Conservation (phyloP, 2,329 filamentous ascomycete species). For the Nannizzia gypsea region DNA sequence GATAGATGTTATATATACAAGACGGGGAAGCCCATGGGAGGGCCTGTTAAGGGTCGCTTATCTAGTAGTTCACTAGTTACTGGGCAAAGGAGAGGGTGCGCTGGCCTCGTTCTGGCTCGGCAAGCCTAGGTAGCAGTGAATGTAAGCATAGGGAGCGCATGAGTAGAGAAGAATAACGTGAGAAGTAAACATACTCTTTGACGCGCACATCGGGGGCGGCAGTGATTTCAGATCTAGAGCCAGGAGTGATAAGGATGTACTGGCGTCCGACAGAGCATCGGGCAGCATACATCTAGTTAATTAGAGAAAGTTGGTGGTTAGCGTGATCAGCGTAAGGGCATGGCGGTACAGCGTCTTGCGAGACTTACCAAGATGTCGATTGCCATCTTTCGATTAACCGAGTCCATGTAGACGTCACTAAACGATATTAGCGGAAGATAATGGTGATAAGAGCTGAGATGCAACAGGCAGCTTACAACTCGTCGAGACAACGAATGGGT, state of each 20-base stretch:
- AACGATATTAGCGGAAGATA: slow-evolving; percentile 12
- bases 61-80: background rate
- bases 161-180: background rate
- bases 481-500: slow-evolving; percentile 84
- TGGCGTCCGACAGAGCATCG: slow-evolving; percentile 79
- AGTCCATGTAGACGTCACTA: slow-evolving; percentile 95
- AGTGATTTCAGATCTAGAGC: slow-evolving; percentile 52
- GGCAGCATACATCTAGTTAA: slow-evolving; percentile 64
- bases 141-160: slow-evolving; percentile 7
- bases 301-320: background rate
- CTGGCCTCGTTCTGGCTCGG: slow-evolving; percentile 36
- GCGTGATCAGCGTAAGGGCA: too few species aligned
- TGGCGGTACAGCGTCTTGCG: too few species aligned
- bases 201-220: slow-evolving; percentile 35
- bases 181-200: slow-evolving; percentile 29
- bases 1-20: background rate
- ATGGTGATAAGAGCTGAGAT: background rate
- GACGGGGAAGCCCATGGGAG: background rate
- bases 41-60: too few species aligned
- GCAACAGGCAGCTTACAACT: slow-evolving; percentile 50
- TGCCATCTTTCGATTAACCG: slow-evolving; percentile 82
- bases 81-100: slow-evolving; percentile 26
- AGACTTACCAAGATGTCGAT: slow-evolving; percentile 81
- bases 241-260: slow-evolving; percentile 93
- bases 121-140: slow-evolving; percentile 22